Evolutionary conservation across 345 rosid genomes (phyloP), one percentile per base, ranked within the genome.

Genomic region (Atalantia buxifolia): DNA sequence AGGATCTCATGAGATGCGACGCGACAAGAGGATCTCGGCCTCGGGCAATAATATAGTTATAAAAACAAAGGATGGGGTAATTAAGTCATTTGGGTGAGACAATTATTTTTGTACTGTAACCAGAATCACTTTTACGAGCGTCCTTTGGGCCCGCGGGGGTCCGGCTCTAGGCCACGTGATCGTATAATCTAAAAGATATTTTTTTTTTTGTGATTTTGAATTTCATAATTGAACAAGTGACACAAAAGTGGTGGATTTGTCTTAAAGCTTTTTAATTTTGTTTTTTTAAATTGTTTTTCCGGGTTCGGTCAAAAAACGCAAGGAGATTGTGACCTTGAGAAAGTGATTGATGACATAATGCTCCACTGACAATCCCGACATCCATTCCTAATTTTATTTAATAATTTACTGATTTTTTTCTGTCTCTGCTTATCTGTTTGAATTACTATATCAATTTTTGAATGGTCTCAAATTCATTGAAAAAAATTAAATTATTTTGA

Each of bases 141-240:
- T n/a, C 62, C 27, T 59, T 0, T 36, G 16, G 25, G 24, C 16
- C 16, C 40, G 36, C 40, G 19, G 69, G 61, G 62, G 60, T 42
- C 78, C 78, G 50, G 5, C 24, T 33, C 50, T 27, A 12, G 42
- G 71, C 78, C 78, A 76, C 71, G 78, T 76, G 71, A 76, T 21
- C 22, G 14, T 30, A 50, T 76, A n/a, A 16, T 50, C 50, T 31
- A 19, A 22, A 48, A 13, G 33, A 65, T 38, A 0, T 8, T 8
- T 38, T 8, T 19, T 19, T 9, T 38, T 27, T 9, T 16, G 8
- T 4, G 45, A 14, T 21, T 62, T 61, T 10, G 9, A 60, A 35
- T 57, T n/a, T 57, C 25, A 61, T 27, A 60, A 74, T 38, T 40
- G 18, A 8, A 7, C 33, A 45, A 73, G 27, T 27, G 30, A 56